phyloP scores from a whole-genome alignment of 805 yeast species.

The Saccharomyces paradoxus region DNA sequence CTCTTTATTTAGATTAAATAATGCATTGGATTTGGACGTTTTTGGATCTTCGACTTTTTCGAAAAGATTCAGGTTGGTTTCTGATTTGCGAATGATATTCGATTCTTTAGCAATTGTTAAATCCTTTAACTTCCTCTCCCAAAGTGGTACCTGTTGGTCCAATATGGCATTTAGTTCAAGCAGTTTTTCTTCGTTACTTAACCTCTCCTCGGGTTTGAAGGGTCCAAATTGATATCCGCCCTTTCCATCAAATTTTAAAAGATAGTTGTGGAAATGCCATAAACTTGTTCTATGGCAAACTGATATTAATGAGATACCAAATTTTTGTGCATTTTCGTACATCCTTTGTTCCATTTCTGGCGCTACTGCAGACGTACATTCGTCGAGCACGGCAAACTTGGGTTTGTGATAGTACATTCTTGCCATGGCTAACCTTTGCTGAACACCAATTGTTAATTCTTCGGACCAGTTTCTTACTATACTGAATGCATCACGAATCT shows the following conservation, averaged over 20 bases:
- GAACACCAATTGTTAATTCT: slow-evolving; percentile 82
- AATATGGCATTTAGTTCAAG: slow-evolving; percentile 58
- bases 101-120: slow-evolving; percentile 46
- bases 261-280: slow-evolving; percentile 83
- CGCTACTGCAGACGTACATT: slow-evolving; percentile 90
- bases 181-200: slow-evolving; percentile 71
- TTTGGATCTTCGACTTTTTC: not conserved
- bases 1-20: not conserved
- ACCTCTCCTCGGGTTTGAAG: slow-evolving; percentile 65
- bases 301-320: slow-evolving; percentile 75
- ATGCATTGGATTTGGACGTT: not conserved
- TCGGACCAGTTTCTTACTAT: slow-evolving; percentile 77
- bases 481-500: slow-evolving; percentile 50
- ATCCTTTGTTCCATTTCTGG: slow-evolving; percentile 84
- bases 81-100: slow-evolving; percentile 25
- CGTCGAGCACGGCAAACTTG: slow-evolving; percentile 88
- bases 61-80: slow-evolving; percentile 18
- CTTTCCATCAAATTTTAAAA: slow-evolving; percentile 79
- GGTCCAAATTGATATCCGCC: slow-evolving; percentile 57
- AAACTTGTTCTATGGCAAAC: slow-evolving; percentile 89
- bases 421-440: slow-evolving; percentile 89
- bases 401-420: slow-evolving; percentile 86
- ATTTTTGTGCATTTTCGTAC: slow-evolving; percentile 71
- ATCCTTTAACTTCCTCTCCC: slow-evolving; percentile 59
- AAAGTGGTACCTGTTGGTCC: slow-evolving; percentile 55